Base-by-base conservation (phyloP, 371 early-diverging fungal genomes). In the Chytridiales sp. region DNA sequence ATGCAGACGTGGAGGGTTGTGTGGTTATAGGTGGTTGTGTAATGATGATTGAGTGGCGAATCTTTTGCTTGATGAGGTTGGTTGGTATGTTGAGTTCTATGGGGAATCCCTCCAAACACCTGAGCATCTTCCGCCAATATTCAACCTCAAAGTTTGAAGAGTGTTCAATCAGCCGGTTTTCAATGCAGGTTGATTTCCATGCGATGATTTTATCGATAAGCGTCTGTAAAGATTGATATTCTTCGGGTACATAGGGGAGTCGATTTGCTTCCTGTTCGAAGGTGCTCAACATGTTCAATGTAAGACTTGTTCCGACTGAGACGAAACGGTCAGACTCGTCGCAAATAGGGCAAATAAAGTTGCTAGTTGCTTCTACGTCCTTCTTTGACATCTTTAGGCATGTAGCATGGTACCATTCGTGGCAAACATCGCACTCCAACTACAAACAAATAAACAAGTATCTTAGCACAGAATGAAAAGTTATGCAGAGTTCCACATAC, bases 371-470 rank as follows among this genome's bases (percentile, higher is more conserved):
- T 47, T 74, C 80, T 29, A 80, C 80, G 30, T 81, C 77, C n/a
- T 81, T 80, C 34, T 83, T 82, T 17, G 82, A 66, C 4, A 86
- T 67, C 44, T 77, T 73, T 24, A 90, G 74, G 58, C 93, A 92
- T 9, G 74, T 67, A 15, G 78, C 80, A 61, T 92, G 93, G 64
- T 89, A 92, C 89, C 87, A 87, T 49, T 84, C 87, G 39, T 83
- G 79, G 61, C 93, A 92, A n/a, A 74, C 60, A 59, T 86, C 88
- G 63, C 93, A 92, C 62, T 86, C 85, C 27, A 88, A 78, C 54
- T 54, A 27, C 17, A 3, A 34, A 22, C 15, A 6, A 29, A 26
- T 4, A 19, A 48, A 15, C 15, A 48, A 29, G 11, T 9, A 48
- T 26, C 11, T 17, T 29, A 48, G 15, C 24, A 17, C 32, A 51